These are phyloP conservation scores for Rhododendron vialii DNA, from an alignment of 148 eudicot species.

Conservation along the genomic window DNA sequence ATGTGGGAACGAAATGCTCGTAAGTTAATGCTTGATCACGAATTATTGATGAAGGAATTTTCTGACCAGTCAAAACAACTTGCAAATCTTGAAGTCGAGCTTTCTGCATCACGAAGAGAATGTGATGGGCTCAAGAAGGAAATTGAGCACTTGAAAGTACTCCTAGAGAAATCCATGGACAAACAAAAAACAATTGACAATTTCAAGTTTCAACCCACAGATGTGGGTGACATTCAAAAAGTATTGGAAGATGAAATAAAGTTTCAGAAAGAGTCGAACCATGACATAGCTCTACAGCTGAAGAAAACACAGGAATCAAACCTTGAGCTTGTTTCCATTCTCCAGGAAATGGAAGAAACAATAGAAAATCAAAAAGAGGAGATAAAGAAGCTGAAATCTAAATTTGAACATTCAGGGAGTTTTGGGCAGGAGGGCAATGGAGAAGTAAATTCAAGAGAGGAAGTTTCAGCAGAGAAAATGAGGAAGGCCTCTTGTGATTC, in stretches of 20 bases:
- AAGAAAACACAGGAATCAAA: conserved; percentile 68
- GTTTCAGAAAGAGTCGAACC: conserved; percentile 41
- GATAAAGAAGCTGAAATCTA: conserved; percentile 36
- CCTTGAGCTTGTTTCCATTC: conserved; percentile 55
- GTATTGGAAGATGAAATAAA: conserved; percentile 53
- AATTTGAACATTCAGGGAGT: conserved; percentile 18
- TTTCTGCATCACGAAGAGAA: conserved; percentile 42
- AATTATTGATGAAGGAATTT: conserved; percentile 37
- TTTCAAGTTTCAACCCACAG: conserved; percentile 28
- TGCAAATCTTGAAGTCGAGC: conserved; percentile 39
- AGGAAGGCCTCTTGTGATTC: conserved; percentile 12
- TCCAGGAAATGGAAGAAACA: conserved; percentile 71
- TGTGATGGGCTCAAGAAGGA: conserved; percentile 41
- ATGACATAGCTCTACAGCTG: conserved; percentile 40
- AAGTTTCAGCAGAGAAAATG: conserved; percentile 12
- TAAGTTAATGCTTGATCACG: conserved; percentile 39
- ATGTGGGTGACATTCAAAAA: conserved; percentile 24
- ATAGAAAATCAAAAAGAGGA: conserved; percentile 56
- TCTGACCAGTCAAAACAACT: conserved; percentile 38
- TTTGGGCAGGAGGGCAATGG: conserved; percentile 1
- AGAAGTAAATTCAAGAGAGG: conserved; percentile 5
- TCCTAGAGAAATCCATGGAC: conserved; percentile 30
- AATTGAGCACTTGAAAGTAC: conserved; percentile 31
- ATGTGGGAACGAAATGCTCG: conserved; percentile 60
- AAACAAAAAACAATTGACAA: conserved; percentile 26